Percentiles rank a stretch among this genome's conserved stretches.
These are phyloP conservation scores for Nymphaea colorata DNA, from an alignment of 164 flowering plant genomes.

Conservation along the genomic window DNA sequence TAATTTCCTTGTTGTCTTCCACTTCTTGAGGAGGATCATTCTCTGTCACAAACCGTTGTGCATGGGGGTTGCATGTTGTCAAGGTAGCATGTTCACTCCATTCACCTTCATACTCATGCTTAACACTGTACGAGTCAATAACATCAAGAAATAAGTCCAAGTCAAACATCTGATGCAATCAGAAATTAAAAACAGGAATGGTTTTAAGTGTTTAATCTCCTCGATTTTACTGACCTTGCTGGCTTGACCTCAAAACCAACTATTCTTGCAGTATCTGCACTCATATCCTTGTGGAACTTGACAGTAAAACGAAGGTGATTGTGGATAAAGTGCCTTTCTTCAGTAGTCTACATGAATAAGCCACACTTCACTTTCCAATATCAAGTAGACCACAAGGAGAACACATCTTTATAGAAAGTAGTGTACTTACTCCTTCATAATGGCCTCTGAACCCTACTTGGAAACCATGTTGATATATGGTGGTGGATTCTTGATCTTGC, in stretches of 20 bases:
- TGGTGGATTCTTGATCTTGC: slow-evolving; percentile 41
- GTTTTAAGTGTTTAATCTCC: not conserved
- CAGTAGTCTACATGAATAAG: slow-evolving; percentile 49
- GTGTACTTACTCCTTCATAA: slow-evolving; percentile 51
- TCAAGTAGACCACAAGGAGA: no score
- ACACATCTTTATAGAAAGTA: no score
- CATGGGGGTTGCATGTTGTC: slow-evolving; percentile 87
- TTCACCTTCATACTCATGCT: slow-evolving; percentile 73
- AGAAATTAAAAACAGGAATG: not conserved
- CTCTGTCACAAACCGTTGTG: slow-evolving; percentile 45
- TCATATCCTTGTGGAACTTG: slow-evolving; percentile 64
- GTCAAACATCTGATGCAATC: not conserved
- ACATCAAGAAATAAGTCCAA: not conserved
- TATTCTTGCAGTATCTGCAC: slow-evolving; percentile 61
- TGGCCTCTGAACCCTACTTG: slow-evolving; percentile 74
- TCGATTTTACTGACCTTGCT: slow-evolving; percentile 38
- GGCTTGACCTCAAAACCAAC: slow-evolving; percentile 97
- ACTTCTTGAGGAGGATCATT: slow-evolving; percentile 86
- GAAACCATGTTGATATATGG: slow-evolving; percentile 71
- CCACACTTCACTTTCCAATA: not conserved
- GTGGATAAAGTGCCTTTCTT: slow-evolving; percentile 73
- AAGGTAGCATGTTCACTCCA: slow-evolving; percentile 68
- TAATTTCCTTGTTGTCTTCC: slow-evolving; percentile 48
- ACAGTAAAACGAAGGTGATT: slow-evolving; percentile 81
- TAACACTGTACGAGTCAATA: slow-evolving; percentile 37